A percentile compares a stretch with the other conserved stretches of the same genome.
These are phyloP conservation scores for Torulaspora microellipsoides DNA, from an alignment of 805 yeast species.

Conservation along the genomic window DNA sequence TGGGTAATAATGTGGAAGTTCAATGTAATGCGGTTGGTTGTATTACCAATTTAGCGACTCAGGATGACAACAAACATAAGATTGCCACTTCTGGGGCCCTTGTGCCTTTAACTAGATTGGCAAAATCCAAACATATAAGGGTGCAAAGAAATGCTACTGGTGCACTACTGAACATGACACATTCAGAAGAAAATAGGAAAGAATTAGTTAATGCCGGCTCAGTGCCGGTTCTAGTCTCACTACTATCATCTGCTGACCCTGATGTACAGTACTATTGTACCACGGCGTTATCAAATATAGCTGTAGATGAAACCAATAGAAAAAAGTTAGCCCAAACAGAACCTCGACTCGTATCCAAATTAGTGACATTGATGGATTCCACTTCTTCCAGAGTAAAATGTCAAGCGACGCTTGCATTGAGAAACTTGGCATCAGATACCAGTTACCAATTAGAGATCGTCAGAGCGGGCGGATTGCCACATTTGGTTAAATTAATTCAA, in stretches of 20 bases:
- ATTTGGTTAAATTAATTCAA: constrained; percentile 82
- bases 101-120: constrained; percentile 88
- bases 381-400: constrained; percentile 94
- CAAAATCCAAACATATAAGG: constrained; percentile 88
- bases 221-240: constrained; percentile 88
- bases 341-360: constrained; percentile 82
- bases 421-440: constrained; percentile 94
- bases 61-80: constrained; percentile 92
- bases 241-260: constrained; percentile 81
- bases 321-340: constrained; percentile 85
- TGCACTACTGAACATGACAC: constrained; percentile 96
- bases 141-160: constrained; percentile 99
- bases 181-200: constrained; percentile 91
- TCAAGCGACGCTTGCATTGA: constrained; percentile 93
- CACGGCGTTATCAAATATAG: constrained; percentile 93
- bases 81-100: constrained; percentile 96
- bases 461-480: constrained; percentile 91
- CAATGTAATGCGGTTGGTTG: constrained; percentile 99
- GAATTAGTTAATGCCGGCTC: constrained; percentile 98
- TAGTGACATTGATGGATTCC: constrained; percentile 88
- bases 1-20: constrained; percentile 93
- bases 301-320: constrained; percentile 91
- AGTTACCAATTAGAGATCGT: constrained; percentile 95
- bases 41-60: constrained; percentile 95
- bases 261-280: constrained; percentile 99